Evolutionary conservation across 2,329 filamentous ascomycete species (phyloP).

Genomic region (Aspergillus pseudonomiae): DNA sequence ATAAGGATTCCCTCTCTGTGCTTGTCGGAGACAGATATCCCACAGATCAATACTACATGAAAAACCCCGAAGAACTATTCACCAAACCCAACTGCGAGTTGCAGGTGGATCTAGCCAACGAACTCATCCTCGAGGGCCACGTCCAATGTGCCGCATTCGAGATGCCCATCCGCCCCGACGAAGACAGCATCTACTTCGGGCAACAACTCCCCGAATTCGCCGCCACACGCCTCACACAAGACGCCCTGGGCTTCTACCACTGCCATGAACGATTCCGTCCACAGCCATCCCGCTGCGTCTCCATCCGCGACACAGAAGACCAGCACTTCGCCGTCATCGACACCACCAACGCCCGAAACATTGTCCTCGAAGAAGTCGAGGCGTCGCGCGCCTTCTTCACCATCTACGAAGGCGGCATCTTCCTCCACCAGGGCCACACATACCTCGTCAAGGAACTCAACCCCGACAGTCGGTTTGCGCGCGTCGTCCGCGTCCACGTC

Average conservation of each 20-base stretch:
- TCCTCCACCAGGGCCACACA: conserved; percentile 90
- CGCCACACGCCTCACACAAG: conserved; percentile 71
- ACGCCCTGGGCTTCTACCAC: conserved; percentile 82
- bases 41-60: conserved; percentile 96
- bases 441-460: conserved; percentile 90
- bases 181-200: conserved; percentile 80
- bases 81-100: conserved; percentile 86
- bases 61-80: conserved; percentile 88
- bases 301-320: conserved; percentile 86
- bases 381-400: conserved; percentile 93
- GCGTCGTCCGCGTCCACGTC: conserved; percentile 85
- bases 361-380: conserved; percentile 93
- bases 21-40: conserved; percentile 87
- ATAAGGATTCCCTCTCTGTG: conserved; percentile 89
- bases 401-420: conserved; percentile 95
- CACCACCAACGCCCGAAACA: conserved; percentile 75
- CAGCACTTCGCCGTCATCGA: conserved; percentile 95
- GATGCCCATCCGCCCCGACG: conserved; percentile 81
- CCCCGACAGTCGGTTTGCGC: conserved; percentile 77
- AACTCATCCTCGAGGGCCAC: conserved; percentile 89
- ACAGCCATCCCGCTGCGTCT: conserved; percentile 77
- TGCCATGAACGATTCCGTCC: conserved; percentile 88
- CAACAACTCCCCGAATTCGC: conserved; percentile 71
- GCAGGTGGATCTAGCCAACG: conserved; percentile 88
- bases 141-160: conserved; percentile 94